These are phyloP conservation scores for Hyaloperonospora arabidopsidis DNA, from an alignment of 352 stramenopile genomes.

Conservation along the genomic window DNA sequence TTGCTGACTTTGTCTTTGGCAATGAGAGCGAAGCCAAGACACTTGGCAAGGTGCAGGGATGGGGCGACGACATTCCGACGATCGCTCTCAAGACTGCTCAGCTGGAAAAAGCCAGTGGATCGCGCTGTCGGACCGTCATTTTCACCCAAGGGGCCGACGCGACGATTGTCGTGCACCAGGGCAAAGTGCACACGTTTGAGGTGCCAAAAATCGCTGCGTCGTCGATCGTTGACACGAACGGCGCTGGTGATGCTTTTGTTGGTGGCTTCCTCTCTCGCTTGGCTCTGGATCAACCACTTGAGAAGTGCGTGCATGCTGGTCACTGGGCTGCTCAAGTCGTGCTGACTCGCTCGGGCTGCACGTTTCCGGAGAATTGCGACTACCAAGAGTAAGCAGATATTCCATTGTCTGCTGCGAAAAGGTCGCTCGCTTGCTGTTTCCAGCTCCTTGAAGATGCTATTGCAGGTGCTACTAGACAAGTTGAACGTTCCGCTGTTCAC, in stretches of 20 bases:
- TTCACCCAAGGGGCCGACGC: slow-evolving; percentile 96
- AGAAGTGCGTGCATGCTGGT: slow-evolving; percentile 92
- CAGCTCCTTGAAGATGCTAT: slow-evolving; percentile 10
- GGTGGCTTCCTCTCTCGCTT: slow-evolving; percentile 96
- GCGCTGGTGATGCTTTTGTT: slow-evolving; percentile 98
- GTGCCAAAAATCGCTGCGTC: slow-evolving; percentile 84
- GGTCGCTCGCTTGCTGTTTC: too few species aligned
- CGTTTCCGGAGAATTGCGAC: slow-evolving; percentile 88
- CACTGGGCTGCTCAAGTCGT: slow-evolving; percentile 96
- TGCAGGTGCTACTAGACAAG: slow-evolving; percentile 14
- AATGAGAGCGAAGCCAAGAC: slow-evolving; percentile 97
- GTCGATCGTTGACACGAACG: slow-evolving; percentile 98
- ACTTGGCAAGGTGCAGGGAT: slow-evolving; percentile 89
- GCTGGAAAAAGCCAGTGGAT: slow-evolving; percentile 90
- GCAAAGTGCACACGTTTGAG: slow-evolving; percentile 88
- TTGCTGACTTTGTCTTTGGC: slow-evolving; percentile 97
- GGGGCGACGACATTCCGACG: slow-evolving; percentile 79
- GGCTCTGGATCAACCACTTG: slow-evolving; percentile 74
- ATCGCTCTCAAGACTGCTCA: slow-evolving; percentile 91
- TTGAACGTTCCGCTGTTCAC: slow-evolving; percentile 24
- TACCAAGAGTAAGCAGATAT: slow-evolving; percentile 70
- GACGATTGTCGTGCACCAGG: slow-evolving; percentile 94
- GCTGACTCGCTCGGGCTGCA: slow-evolving; percentile 96
- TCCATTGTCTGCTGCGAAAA: slow-evolving; percentile 2
- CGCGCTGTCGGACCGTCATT: slow-evolving; percentile 91